phyloP scores from a whole-genome alignment of 1,284 basidiomycete genomes.

The Trametes sp. region DNA sequence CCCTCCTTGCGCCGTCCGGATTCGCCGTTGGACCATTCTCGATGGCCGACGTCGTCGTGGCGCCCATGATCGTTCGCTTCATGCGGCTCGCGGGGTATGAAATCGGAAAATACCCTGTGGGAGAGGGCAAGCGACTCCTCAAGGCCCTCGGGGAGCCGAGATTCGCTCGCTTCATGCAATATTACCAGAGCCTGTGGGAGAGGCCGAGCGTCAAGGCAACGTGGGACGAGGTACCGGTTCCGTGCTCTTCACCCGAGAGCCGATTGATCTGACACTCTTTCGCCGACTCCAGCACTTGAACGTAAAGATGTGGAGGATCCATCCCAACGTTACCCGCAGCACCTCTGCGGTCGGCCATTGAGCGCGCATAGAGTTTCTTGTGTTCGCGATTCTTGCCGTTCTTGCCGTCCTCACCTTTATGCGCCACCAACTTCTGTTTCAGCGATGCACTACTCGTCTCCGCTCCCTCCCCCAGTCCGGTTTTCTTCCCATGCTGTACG shows the following conservation, averaged over 20 bases:
- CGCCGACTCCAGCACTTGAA: conserved; percentile 20
- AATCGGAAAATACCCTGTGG: conserved; percentile 31
- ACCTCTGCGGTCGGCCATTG: conserved; percentile 26
- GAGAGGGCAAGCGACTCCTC: conserved; percentile 29
- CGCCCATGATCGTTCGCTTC: conserved; percentile 32
- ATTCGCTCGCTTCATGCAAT: conserved; percentile 42
- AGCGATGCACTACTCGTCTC: neutral
- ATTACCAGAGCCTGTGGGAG: conserved; percentile 39
- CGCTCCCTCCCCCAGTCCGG: conserved; percentile 2
- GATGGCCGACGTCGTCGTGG: conserved; percentile 52
- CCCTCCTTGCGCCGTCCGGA: conserved; percentile 37
- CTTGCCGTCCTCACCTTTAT: neutral
- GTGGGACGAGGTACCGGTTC: conserved; percentile 40
- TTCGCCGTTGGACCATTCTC: conserved; percentile 47
- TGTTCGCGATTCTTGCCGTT: neutral
- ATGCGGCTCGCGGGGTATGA: conserved; percentile 27
- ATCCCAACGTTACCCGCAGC: conserved; percentile 30
- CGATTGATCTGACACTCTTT: conserved; percentile 12
- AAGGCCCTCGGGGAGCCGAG: conserved; percentile 32
- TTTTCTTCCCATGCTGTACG: conserved; percentile 6
- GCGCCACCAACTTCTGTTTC: neutral
- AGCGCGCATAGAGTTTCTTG: neutral
- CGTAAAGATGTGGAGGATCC: conserved; percentile 33
- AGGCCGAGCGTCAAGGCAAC: conserved; percentile 42
- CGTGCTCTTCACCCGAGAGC: neutral